Evolutionary conservation across 768 basidiomycete genomes (phyloP), one percentile per base, ranked within the genome.

Genomic region (Hericium rajendrae): DNA sequence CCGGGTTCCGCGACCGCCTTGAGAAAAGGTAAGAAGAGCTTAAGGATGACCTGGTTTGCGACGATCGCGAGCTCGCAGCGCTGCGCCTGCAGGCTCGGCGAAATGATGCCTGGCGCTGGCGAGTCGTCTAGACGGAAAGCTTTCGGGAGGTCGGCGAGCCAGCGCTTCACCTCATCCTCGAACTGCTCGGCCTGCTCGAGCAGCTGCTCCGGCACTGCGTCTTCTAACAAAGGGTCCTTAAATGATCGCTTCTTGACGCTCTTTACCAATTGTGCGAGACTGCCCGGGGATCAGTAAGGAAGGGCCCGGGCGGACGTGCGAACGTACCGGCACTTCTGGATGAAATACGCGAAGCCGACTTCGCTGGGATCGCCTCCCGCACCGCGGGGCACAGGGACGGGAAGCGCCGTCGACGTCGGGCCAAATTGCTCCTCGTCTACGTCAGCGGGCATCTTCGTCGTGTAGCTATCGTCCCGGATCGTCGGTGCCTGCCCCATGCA

Each of bases 11-110:
- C 65, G 64, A 49, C 59, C 43, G 63, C 60, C 61, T 68, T 69
- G 59, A 88, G 68, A 69, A 88, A 86, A 0, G 88, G 88, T n/a
- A 82, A 65, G 66, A 84, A 89, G 6, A 81, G 71, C 68, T 81
- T 82, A 60, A 88, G 70, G 55, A 86, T 72, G 54, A 90, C 66
- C 40, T 80, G 70, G 61, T 87, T 76, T 4, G 83, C 81, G 53
- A 80, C 73, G 48, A 86, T 77, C 0, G 77, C 75, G 51, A 89
- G 70, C 61, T 87, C 82, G 69, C 79, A 79, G 41, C 78, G 76
- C 64, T 85, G 80, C 11, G 74, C 74, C 51, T 74, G 65, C 32
- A 82, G 72, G 10, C 72, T 63, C 1, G 74, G 70, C 8, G 76
- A 72, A 10, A 63, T 22, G 49, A 26, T 57, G 13, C 55, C 51